phyloP scores from a whole-genome alignment of 2,329 filamentous ascomycete species.

The Byssochlamys sp. region DNA sequence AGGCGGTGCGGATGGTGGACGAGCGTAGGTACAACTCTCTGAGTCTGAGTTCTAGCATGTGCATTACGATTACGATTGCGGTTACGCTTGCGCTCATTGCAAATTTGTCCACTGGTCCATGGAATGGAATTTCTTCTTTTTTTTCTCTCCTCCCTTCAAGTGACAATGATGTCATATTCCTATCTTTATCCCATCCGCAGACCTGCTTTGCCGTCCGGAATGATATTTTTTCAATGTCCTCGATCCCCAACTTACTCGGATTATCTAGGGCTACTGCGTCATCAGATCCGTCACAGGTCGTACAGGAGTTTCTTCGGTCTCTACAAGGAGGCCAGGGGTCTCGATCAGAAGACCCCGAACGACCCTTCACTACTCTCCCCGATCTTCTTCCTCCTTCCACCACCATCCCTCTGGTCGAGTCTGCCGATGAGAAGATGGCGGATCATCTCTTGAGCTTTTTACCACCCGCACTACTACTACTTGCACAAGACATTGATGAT shows the following conservation, averaged over 20 bases:
- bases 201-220: background rate
- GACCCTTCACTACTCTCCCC: slow-evolving; percentile 70
- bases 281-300: slow-evolving; percentile 64
- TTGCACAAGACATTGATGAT: slow-evolving; percentile 59
- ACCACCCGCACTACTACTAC: slow-evolving; percentile 66
- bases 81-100: background rate
- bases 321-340: slow-evolving; percentile 51
- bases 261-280: slow-evolving; percentile 49
- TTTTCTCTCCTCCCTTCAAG: background rate
- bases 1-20: slow-evolving; percentile 87
- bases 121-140: background rate
- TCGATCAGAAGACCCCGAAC: slow-evolving; percentile 44
- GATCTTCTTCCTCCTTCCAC: slow-evolving; percentile 71
- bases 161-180: background rate
- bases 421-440: slow-evolving; percentile 53
- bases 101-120: background rate
- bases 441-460: slow-evolving; percentile 69
- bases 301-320: slow-evolving; percentile 82
- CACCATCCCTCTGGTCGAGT: slow-evolving; percentile 68
- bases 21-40: slow-evolving; percentile 83
- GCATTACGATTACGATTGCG: slow-evolving; percentile 4
- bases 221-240: background rate
- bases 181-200: background rate
- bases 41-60: slow-evolving; percentile 12
- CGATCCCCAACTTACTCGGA: slow-evolving; percentile 3